Conservation (phyloP, 306 rosid species). For the Elaeagnus macrophylla region DNA sequence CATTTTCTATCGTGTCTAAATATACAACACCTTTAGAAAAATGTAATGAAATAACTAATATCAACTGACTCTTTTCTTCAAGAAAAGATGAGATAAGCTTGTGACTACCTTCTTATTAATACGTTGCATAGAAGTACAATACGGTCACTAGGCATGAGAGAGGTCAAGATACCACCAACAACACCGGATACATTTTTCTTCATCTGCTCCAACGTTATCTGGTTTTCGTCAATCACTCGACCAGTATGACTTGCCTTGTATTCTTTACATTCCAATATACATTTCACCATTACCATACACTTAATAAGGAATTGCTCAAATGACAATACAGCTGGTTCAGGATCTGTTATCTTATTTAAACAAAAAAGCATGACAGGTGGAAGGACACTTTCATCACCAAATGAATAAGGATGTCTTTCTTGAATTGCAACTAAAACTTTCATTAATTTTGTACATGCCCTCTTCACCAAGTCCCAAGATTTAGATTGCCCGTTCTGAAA, state of each 20-base stretch:
- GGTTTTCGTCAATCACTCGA: conserved; percentile 84
- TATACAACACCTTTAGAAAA: background rate
- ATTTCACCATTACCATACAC: conserved; percentile 90
- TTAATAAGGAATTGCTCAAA: conserved; percentile 91
- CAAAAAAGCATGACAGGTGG: conserved; percentile 70
- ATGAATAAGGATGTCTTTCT: conserved; percentile 83
- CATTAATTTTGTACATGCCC: conserved; percentile 81
- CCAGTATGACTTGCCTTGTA: conserved; percentile 81
- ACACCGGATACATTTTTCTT: conserved; percentile 74
- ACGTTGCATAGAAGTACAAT: conserved; percentile 59
- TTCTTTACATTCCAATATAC: conserved; percentile 85
- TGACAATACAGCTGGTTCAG: conserved; percentile 57
- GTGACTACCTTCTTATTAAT: conserved; percentile 71
- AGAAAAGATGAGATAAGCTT: background rate
- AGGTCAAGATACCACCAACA: conserved; percentile 66
- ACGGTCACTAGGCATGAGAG: conserved; percentile 78
- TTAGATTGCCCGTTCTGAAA: conserved; percentile 61
- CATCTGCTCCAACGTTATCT: conserved; percentile 62
- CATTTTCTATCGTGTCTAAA: background rate
- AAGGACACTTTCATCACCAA: conserved; percentile 80
- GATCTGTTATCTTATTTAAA: conserved; percentile 76
- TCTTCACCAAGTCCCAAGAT: conserved; percentile 72
- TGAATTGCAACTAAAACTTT: conserved; percentile 83
- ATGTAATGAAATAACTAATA: conserved; percentile 17
- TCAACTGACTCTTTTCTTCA: conserved; percentile 13